Evolutionary conservation across 2,329 filamentous ascomycete species (phyloP).

Genomic region (Kalmusia sp.): DNA sequence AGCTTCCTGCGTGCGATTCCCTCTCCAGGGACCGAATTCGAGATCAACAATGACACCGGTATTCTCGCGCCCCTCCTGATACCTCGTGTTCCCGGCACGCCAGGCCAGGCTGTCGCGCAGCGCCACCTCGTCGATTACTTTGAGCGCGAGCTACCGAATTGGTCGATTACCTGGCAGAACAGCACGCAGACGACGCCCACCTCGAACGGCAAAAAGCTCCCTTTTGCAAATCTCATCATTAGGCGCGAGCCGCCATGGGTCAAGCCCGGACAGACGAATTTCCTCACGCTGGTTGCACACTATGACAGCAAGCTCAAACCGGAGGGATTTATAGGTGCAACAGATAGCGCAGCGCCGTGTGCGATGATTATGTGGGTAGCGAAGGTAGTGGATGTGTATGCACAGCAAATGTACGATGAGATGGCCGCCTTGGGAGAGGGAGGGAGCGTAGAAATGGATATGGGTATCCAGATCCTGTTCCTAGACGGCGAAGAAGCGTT

Average conservation of each 20-base stretch:
- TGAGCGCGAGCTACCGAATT: conserved; percentile 72
- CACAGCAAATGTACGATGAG: conserved; percentile 81
- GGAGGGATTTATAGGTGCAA: conserved; percentile 89
- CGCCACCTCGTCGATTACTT: conserved; percentile 89
- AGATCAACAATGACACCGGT: conserved; percentile 72
- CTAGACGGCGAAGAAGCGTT: conserved; percentile 97
- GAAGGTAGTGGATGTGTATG: conserved; percentile 76
- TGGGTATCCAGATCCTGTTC: conserved; percentile 86
- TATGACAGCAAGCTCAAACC: conserved; percentile 87
- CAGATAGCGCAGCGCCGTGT: conserved; percentile 91
- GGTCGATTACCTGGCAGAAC: conserved; percentile 86
- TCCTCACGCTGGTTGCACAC: conserved; percentile 88
- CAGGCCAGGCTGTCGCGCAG: conserved; percentile 75
- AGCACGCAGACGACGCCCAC: conserved; percentile 84
- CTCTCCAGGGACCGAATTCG: conserved; percentile 74
- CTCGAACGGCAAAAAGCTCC: conserved; percentile 72
- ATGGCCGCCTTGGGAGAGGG: conserved; percentile 66
- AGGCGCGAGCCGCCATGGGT: conserved; percentile 88
- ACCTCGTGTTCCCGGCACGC: conserved; percentile 86
- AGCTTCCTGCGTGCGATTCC: conserved; percentile 75
- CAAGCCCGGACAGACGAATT: conserved; percentile 73
- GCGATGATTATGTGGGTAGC: conserved; percentile 91
- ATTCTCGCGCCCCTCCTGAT: conserved; percentile 87
- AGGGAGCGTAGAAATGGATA: conserved; percentile 71
- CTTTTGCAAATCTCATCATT: conserved; percentile 87